Percentiles rank a stretch among this genome's conserved stretches.
Evolutionary conservation across 768 basidiomycete genomes (phyloP).

Genomic region (Rickenella mellea): DNA sequence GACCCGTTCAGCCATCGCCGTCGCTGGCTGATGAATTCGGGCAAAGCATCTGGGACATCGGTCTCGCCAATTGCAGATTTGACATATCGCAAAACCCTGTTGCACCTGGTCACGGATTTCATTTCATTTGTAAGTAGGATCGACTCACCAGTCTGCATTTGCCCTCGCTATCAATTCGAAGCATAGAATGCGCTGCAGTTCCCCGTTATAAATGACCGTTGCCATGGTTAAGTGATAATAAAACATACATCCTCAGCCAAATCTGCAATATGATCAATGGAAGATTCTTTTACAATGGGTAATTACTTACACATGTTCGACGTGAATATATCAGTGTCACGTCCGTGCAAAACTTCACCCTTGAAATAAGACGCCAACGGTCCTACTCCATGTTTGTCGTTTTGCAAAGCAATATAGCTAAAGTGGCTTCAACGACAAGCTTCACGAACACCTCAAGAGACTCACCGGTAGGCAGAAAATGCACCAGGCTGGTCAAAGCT

Average conservation of each 20-base stretch:
- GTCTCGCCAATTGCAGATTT: constrained; percentile 89
- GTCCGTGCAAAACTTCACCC: constrained; percentile 79
- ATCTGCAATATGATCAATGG: constrained; percentile 34
- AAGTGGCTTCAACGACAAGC: constrained; percentile 16
- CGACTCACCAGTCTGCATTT: constrained; percentile 64
- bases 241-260: constrained; percentile 76
- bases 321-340: constrained; percentile 86
- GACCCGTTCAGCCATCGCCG: constrained; percentile 88
- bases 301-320: constrained; percentile 83
- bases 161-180: constrained; percentile 73
- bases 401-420: constrained; percentile 82
- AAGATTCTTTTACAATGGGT: not conserved
- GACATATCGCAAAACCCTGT: constrained; percentile 93
- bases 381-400: constrained; percentile 71
- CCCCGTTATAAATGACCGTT: constrained; percentile 14
- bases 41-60: constrained; percentile 85
- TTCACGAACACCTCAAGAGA: constrained; percentile 19
- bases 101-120: constrained; percentile 20
- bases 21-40: constrained; percentile 90
- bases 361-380: constrained; percentile 96
- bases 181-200: constrained; percentile 73
- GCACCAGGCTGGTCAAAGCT: constrained; percentile 62
- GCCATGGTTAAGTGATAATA: not conserved
- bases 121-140: constrained; percentile 16
- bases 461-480: constrained; percentile 78